These are phyloP conservation scores for Quercus lobata DNA, from an alignment of 331 rosid genomes.

Conservation along the genomic window DNA sequence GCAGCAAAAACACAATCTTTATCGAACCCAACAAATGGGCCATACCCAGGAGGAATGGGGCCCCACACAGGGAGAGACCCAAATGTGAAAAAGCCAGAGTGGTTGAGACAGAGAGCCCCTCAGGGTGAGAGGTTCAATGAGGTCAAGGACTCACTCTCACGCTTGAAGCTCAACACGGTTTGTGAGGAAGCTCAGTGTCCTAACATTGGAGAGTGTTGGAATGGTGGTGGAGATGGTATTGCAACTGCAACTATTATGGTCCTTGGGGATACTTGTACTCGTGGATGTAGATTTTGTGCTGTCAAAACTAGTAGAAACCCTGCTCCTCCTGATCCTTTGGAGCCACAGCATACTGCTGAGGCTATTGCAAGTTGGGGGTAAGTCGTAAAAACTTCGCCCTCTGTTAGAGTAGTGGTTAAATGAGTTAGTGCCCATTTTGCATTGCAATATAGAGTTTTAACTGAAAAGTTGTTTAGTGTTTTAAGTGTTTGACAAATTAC, in stretches of 20 bases:
- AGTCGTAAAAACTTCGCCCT: neutral
- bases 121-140: conserved; percentile 61
- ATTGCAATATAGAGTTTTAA: too few relatives aligned
- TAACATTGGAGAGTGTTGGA: conserved; percentile 97
- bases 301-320: conserved; percentile 90
- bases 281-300: conserved; percentile 95
- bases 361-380: conserved; percentile 96
- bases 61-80: conserved; percentile 86
- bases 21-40: conserved; percentile 29
- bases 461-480: too few relatives aligned
- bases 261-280: conserved; percentile 95
- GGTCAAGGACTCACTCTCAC: conserved; percentile 61
- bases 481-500: too few relatives aligned
- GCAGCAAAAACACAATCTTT: conserved; percentile 14
- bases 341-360: conserved; percentile 74
- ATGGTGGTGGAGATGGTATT: conserved; percentile 93
- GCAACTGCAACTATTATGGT: conserved; percentile 97
- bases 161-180: conserved; percentile 80
- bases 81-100: conserved; percentile 64
- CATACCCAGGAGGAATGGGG: conserved; percentile 50
- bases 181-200: conserved; percentile 97
- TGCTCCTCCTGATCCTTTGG: conserved; percentile 91
- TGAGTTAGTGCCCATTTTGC: too few relatives aligned
- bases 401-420: too few relatives aligned
- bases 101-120: conserved; percentile 88